phyloP scores from a whole-genome alignment of 768 basidiomycete genomes.

The Termitomyces sp. region DNA sequence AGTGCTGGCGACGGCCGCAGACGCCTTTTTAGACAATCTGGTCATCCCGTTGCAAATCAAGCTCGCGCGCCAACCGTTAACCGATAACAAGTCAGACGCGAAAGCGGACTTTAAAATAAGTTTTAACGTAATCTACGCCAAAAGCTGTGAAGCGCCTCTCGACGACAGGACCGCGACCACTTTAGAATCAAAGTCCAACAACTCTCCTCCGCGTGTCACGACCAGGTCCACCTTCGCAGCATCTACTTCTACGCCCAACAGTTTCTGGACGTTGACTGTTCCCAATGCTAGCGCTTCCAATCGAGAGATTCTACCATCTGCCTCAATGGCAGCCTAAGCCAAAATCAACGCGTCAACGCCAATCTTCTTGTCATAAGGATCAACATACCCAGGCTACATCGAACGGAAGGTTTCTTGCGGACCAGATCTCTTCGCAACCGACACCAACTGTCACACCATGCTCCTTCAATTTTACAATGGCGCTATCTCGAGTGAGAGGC shows the following conservation, averaged over 20 bases:
- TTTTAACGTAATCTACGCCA: not conserved
- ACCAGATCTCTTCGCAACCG: slow-evolving; percentile 60
- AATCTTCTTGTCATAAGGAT: not conserved
- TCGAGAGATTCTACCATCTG: slow-evolving; percentile 31
- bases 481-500: slow-evolving; percentile 53
- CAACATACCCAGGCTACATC: slow-evolving; percentile 75
- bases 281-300: slow-evolving; percentile 41
- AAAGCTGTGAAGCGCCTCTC: slow-evolving; percentile 9
- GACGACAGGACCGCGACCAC: slow-evolving; percentile 53
- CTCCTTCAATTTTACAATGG: slow-evolving; percentile 53
- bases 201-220: slow-evolving; percentile 47
- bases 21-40: slow-evolving; percentile 22
- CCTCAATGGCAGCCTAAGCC: slow-evolving; percentile 38
- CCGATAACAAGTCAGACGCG: not conserved
- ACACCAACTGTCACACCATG: slow-evolving; percentile 73
- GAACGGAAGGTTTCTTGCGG: slow-evolving; percentile 71
- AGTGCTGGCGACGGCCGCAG: slow-evolving; percentile 10
- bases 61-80: slow-evolving; percentile 7
- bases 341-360: not conserved
- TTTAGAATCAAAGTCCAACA: slow-evolving; percentile 39
- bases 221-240: slow-evolving; percentile 46
- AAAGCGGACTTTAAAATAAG: slow-evolving; percentile 7
- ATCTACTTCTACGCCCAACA: slow-evolving; percentile 30
- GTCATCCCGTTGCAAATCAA: slow-evolving; percentile 19
- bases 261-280: slow-evolving; percentile 37